Percentiles rank a stretch among this genome's conserved stretches.
phyloP scores from a whole-genome alignment of 495 filamentous ascomycete species.

The Penicillium parvum region DNA sequence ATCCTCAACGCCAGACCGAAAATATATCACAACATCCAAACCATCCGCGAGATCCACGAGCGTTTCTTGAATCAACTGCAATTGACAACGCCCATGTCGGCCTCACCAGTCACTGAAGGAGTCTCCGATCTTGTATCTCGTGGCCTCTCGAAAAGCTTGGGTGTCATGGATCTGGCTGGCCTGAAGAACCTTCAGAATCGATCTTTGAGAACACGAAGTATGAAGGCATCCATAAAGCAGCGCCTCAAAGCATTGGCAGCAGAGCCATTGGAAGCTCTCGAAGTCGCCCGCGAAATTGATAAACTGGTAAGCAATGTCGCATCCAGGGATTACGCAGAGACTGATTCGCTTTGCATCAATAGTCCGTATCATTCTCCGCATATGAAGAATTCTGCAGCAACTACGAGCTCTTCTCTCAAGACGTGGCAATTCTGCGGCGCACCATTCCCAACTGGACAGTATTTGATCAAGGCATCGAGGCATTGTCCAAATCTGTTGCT shows the following conservation, averaged over 20 bases:
- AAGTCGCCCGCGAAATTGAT: constrained; percentile 74
- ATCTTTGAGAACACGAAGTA: constrained; percentile 27
- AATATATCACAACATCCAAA: constrained; percentile 42
- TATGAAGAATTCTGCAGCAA: constrained; percentile 88
- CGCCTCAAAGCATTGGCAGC: constrained; percentile 47
- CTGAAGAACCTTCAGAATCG: constrained; percentile 27
- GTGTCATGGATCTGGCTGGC: constrained; percentile 22
- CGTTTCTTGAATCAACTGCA: constrained; percentile 35
- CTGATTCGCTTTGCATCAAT: constrained; percentile 1
- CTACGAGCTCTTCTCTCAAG: constrained; percentile 77
- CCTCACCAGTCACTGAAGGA: constrained; percentile 9
- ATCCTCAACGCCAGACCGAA: constrained; percentile 32
- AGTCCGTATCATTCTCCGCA: constrained; percentile 76
- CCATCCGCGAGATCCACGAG: constrained; percentile 43
- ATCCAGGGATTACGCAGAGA: no score
- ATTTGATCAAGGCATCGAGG: constrained; percentile 85
- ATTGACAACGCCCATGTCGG: constrained; percentile 27
- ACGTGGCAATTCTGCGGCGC: constrained; percentile 63
- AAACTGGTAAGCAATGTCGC: constrained; percentile 53
- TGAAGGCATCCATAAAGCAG: constrained; percentile 25
- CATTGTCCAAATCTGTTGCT: constrained; percentile 68
- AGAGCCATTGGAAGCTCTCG: constrained; percentile 65
- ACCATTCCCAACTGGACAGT: constrained; percentile 70
- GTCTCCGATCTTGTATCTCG: constrained; percentile 19
- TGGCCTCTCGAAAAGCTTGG: constrained; percentile 17